Conservation (phyloP, 495 filamentous ascomycete species). For the Aspergillus haitiensis region DNA sequence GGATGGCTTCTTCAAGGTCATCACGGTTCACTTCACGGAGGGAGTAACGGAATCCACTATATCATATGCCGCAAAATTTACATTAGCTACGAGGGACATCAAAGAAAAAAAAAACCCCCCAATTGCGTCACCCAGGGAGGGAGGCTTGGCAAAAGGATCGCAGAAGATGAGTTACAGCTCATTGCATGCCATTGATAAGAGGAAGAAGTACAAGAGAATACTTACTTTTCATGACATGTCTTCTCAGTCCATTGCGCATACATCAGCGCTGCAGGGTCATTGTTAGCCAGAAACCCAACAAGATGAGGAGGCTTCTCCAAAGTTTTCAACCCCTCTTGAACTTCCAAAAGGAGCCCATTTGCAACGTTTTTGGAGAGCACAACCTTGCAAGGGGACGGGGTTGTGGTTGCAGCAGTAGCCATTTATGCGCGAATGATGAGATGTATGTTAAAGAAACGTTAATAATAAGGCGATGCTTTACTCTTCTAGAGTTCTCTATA, state of each 20-base stretch:
- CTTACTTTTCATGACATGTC: conserved; percentile 92
- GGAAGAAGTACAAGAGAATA: conserved; percentile 27
- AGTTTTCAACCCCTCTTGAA: conserved; percentile 66
- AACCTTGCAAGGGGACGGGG: conserved; percentile 77
- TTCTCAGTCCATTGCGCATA: conserved; percentile 98
- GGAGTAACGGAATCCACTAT: conserved; percentile 84
- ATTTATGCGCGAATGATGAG: conserved; percentile 26
- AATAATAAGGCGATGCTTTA: conserved; percentile 17
- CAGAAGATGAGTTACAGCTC: background rate
- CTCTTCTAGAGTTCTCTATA: conserved; percentile 17
- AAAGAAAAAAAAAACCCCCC: conserved; percentile 1
- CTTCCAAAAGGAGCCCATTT: conserved; percentile 74
- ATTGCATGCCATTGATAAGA: conserved; percentile 21
- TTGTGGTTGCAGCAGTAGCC: conserved; percentile 35
- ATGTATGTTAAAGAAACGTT: conserved; percentile 10
- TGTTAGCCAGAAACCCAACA: conserved; percentile 88
- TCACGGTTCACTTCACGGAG: conserved; percentile 81
- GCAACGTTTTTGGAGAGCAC: conserved; percentile 82
- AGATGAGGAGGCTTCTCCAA: conserved; percentile 71
- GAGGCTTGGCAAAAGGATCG: conserved; percentile 18
- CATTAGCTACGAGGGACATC: conserved; percentile 27
- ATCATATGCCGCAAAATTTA: conserved; percentile 15
- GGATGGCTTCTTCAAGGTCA: conserved; percentile 79
- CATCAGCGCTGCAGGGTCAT: conserved; percentile 84
- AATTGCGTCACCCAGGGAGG: background rate